phyloP scores from a whole-genome alignment of 2,329 filamentous ascomycete species.

The Thielaviopsis populi region DNA sequence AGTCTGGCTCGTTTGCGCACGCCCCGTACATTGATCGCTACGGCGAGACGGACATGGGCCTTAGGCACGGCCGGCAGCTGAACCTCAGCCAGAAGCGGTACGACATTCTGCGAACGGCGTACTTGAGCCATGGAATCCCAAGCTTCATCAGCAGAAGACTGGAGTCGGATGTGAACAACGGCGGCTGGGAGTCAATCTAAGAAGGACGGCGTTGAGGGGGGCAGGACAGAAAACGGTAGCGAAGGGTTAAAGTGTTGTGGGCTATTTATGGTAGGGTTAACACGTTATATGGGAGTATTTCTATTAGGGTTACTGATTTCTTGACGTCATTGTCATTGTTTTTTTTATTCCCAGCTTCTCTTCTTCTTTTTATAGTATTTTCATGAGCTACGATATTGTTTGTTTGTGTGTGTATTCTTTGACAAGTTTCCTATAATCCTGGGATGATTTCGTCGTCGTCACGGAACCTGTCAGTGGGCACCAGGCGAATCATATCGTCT shows the following conservation, averaged over 20 bases:
- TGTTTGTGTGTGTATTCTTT: too few species aligned
- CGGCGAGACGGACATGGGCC: slow-evolving; percentile 84
- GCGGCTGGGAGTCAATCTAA: slow-evolving; percentile 81
- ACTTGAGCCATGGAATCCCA: slow-evolving; percentile 74
- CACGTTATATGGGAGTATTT: background rate
- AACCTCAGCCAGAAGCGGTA: slow-evolving; percentile 91
- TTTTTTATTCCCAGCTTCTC: background rate
- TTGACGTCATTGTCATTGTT: background rate
- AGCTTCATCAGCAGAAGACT: slow-evolving; percentile 79
- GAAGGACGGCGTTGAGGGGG: background rate
- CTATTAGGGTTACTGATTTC: background rate
- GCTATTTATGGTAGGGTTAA: background rate
- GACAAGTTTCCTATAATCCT: background rate
- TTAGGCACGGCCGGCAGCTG: slow-evolving; percentile 74
- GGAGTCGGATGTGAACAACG: slow-evolving; percentile 92
- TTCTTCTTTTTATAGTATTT: background rate
- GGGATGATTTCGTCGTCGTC: background rate
- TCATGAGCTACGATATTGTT: background rate
- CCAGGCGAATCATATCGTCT: background rate
- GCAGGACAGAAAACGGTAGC: background rate
- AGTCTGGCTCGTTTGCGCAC: slow-evolving; percentile 67
- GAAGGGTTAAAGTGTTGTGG: too few species aligned
- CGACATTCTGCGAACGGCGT: slow-evolving; percentile 72
- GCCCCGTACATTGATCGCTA: slow-evolving; percentile 94
- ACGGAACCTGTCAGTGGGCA: background rate